Conservation (phyloP, 176 grass and related monocot genomes). For the Raddia distichophylla region DNA sequence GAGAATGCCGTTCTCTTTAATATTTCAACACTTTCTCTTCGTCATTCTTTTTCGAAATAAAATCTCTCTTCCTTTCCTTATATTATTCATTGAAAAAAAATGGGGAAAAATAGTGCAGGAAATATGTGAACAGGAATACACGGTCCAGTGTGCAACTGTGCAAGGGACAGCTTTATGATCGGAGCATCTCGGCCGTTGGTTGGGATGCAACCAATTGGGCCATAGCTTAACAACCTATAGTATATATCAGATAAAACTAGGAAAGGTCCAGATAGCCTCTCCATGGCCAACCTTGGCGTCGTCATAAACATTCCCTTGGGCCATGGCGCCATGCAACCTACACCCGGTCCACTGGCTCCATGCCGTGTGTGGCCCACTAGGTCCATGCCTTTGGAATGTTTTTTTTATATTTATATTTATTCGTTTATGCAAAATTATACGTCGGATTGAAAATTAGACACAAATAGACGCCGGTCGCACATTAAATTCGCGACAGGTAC, state of each 20-base stretch:
- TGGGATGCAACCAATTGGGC: conserved; percentile 37
- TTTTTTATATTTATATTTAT: too few relatives aligned
- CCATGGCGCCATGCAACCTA: conserved; percentile 38
- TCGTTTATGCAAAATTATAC: too few relatives aligned
- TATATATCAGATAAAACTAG: not conserved
- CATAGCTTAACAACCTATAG: not conserved
- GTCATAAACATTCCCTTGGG: conserved; percentile 33
- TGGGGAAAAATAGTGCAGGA: too few relatives aligned
- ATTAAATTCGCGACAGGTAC: too few relatives aligned
- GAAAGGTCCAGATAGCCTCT: conserved; percentile 47
- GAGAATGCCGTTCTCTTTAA: too few relatives aligned
- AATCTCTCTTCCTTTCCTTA: too few relatives aligned
- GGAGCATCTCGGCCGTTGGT: conserved; percentile 47
- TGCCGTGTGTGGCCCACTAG: conserved; percentile 22
- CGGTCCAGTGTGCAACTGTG: not conserved
- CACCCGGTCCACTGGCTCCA: not conserved
- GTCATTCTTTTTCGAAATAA: too few relatives aligned
- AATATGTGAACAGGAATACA: too few relatives aligned
- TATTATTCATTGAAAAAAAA: too few relatives aligned
- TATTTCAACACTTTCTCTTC: too few relatives aligned
- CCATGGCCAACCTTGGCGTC: conserved; percentile 54
- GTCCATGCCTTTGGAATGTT: conserved; percentile 42
- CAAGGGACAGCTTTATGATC: conserved; percentile 50
- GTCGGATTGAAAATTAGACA: too few relatives aligned
- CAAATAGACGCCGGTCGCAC: too few relatives aligned